Evolutionary conservation across 2,329 filamentous ascomycete species (phyloP), one percentile per base, ranked within the genome.

Genomic region (Colletotrichum gigasporum): DNA sequence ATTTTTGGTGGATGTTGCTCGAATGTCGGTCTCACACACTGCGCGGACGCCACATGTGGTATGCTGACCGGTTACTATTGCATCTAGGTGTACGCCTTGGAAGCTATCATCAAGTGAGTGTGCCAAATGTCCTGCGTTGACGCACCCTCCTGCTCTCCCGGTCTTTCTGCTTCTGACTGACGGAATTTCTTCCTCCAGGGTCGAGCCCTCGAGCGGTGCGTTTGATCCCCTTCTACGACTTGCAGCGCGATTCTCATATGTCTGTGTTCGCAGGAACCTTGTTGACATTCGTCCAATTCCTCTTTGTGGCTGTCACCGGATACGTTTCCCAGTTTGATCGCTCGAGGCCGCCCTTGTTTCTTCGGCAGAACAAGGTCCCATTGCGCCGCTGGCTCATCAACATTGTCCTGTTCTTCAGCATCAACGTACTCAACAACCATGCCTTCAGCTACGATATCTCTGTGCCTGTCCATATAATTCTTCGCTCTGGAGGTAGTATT

Each of bases 401-500:
- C 74, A 97, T 97, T 41, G 82, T 91, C 4, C 87, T 97, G 70
- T 98, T 98, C 79, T 96, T 97, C 76, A 87, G 87, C 67, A 96
- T 99, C 79, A 99, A 98, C 72, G 88, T 98, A 62, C 81, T 99
- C 73, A 99, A 99, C 80, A 99, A 99, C 72, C 95, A 95, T 83
- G 96, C 95, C 6, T 99, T 99, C 77, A 94, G 93, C 67, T 99
- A 97, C 80, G 90, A 94, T 71, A 98, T 99, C 60, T 97, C 94
- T 6, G 93, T 99, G 0, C 96, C 96, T 1, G 89, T 99, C 50
- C 96, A 99, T 74, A 99, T 99, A 71, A 98, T 99, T 69, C 83
- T 99, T 28, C 89, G 96, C 55, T 97, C 94, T 50, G 97, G 95
- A 51, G 96, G 96, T 14, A 97, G 94, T 71, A 96, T 98, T 67